These are phyloP conservation scores for Mastigamoeba balamuthi DNA, from an alignment of 78 protist genomes.

Conservation along the genomic window DNA sequence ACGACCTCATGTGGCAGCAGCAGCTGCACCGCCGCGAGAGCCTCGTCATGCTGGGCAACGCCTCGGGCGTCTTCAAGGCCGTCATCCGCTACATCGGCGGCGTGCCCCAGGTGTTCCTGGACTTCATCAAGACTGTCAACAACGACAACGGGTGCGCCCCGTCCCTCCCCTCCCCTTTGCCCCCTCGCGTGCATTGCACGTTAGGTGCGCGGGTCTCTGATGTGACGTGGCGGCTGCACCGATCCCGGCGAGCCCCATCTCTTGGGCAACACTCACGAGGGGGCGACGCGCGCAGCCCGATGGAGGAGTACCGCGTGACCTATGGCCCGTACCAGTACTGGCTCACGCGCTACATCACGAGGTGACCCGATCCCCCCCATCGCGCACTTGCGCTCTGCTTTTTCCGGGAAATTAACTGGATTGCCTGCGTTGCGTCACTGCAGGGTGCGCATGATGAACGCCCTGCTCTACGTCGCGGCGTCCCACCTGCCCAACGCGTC, in stretches of 20 bases:
- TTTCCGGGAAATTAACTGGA: not conserved
- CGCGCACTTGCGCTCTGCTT: not conserved
- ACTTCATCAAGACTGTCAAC: conserved; percentile 6
- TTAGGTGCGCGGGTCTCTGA: not conserved
- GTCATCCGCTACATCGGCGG: not conserved
- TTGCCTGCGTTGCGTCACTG: not conserved
- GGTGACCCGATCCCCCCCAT: not conserved
- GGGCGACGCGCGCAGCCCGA: not conserved
- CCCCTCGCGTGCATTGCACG: too few species aligned
- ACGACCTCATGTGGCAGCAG: not conserved
- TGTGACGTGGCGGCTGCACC: too few species aligned
- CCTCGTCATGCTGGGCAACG: not conserved
- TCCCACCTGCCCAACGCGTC: not conserved
- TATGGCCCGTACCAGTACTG: not conserved
- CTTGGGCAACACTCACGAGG: too few species aligned
- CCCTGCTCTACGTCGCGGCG: too few species aligned
- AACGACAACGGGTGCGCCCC: not conserved
- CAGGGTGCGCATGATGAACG: not conserved
- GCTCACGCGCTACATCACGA: not conserved
- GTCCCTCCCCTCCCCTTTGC: not conserved
- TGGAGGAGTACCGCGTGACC: conserved; percentile 6
- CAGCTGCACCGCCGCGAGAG: not conserved
- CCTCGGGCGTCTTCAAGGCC: not conserved
- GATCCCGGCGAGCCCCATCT: too few species aligned
- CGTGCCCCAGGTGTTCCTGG: conserved; percentile 4